Evolutionary conservation across 768 basidiomycete species (phyloP).

Genomic region (Boletus reticuloceps): DNA sequence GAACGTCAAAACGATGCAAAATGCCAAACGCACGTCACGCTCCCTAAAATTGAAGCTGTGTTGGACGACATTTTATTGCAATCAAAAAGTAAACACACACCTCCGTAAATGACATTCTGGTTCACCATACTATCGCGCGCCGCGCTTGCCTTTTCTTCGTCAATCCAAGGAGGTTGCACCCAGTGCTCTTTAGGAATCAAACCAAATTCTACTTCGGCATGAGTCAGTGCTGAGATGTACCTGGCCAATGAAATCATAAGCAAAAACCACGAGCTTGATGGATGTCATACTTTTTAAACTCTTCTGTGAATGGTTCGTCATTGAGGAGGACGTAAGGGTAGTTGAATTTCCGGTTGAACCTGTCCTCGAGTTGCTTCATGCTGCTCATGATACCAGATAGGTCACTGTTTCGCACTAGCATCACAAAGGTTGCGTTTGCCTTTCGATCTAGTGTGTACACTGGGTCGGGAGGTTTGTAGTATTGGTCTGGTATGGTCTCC

Average conservation of each 20-base stretch:
- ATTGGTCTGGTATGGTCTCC: conserved; percentile 57
- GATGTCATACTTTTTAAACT: conserved; percentile 60
- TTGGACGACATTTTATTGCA: conserved; percentile 6
- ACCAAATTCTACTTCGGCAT: conserved; percentile 48
- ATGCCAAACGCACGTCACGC: conserved; percentile 57
- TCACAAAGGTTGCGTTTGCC: conserved; percentile 81
- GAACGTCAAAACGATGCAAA: neutral
- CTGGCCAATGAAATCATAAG: conserved; percentile 21
- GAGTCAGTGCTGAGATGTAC: conserved; percentile 30
- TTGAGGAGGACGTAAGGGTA: conserved; percentile 93
- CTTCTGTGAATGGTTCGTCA: conserved; percentile 73
- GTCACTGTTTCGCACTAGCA: conserved; percentile 72
- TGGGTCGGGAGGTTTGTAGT: conserved; percentile 44
- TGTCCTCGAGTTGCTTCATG: conserved; percentile 77
- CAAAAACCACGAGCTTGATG: neutral
- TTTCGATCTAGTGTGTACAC: conserved; percentile 47
- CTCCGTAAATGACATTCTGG: conserved; percentile 65
- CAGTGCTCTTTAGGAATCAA: conserved; percentile 68
- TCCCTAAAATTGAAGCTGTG: conserved; percentile 42
- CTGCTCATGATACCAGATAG: conserved; percentile 56
- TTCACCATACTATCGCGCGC: conserved; percentile 61
- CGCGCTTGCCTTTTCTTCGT: conserved; percentile 61
- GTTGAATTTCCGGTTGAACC: conserved; percentile 75
- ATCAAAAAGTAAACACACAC: conserved; percentile 28
- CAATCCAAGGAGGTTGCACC: conserved; percentile 76